A percentile compares a stretch with the other conserved stretches of the same genome.
These are phyloP conservation scores for Trichoderma atrobrunneum DNA, from an alignment of 2,329 filamentous ascomycete genomes.

Conservation along the genomic window DNA sequence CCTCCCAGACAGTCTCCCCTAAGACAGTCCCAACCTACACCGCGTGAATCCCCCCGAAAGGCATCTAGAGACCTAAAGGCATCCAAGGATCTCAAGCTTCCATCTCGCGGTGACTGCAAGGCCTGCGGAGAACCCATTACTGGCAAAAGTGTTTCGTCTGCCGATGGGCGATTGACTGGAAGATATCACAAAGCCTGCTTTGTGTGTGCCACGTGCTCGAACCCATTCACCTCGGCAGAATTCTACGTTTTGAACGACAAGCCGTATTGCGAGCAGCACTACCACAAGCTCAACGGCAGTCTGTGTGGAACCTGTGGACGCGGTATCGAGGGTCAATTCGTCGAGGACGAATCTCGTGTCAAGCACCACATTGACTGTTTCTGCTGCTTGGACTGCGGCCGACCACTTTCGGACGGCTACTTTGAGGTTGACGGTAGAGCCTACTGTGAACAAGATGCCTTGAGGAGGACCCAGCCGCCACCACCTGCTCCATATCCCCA, in stretches of 20 bases:
- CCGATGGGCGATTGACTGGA: constrained; percentile 86
- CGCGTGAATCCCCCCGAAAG: constrained; percentile 4
- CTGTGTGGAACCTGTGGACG: constrained; percentile 74
- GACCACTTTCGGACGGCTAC: constrained; percentile 77
- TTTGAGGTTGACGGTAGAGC: constrained; percentile 79
- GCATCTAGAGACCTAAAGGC: constrained; percentile 22
- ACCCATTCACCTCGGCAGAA: constrained; percentile 79
- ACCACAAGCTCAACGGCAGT: constrained; percentile 86
- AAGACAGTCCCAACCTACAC: not conserved
- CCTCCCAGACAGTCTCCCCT: not conserved
- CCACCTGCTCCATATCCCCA: not conserved
- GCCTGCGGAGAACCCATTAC: constrained; percentile 75
- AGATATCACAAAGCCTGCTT: constrained; percentile 96
- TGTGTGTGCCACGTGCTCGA: constrained; percentile 78
- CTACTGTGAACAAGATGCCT: constrained; percentile 86
- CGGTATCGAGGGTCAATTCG: constrained; percentile 91
- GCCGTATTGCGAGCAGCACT: constrained; percentile 89
- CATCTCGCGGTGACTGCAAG: constrained; percentile 73
- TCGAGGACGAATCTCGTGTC: constrained; percentile 72
- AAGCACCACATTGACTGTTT: constrained; percentile 91
- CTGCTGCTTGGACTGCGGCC: constrained; percentile 74
- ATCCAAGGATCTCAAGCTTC: constrained; percentile 39
- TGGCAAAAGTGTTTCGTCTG: constrained; percentile 90
- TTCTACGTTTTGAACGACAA: constrained; percentile 89
- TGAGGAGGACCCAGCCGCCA: constrained; percentile 47